Base-by-base conservation (phyloP, 768 basidiomycete species). In the Psilocybe cubensis region DNA sequence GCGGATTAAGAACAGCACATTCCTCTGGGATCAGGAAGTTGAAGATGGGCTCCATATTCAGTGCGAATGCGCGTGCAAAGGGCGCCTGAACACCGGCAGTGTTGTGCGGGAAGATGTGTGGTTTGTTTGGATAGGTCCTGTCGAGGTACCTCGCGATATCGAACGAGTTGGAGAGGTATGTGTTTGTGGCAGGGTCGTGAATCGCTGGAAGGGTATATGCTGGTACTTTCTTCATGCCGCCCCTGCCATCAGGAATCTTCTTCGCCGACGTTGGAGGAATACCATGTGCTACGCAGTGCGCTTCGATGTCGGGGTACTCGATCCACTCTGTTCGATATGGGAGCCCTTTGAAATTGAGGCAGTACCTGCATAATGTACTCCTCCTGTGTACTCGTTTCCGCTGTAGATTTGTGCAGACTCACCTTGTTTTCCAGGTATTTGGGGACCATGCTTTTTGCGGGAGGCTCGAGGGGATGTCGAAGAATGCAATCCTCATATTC, bases 71-170 rank as follows among this genome's bases (percentile, higher is more conserved):
- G 6, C 65, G 53, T 0, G 61, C 44, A 61, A 80, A 80, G 0
- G 76, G 76, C 1, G 67, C 67, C 47, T 82, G 71, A 9, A 84
- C 65, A 1, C 74, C 76, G 24, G 67, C 64, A 72, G 63, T 58
- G 40, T 57, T 56, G 49, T 62, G 51, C 0, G 76, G 78, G 58
- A 83, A 65, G 18, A 83, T 62, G 7, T 46, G 60, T 2, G 76
- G 77, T 0, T 76, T 72, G 46, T 72, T 66, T 0, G 83, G 80
- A 60, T 83, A 85, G 1, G 73, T 71, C 1, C 70, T 67, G 53
- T 85, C 84, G 54, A 85, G 72, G 65, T 86, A 83, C 14, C 71
- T 60, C 1, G 79, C 82, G 54, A 86, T 85, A 28, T 58, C 63
- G 35, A 68, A 60, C 0, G 83, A 83, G 28, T 84, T 79, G 9